Base-by-base conservation (phyloP, 2,329 filamentous ascomycete genomes). In the Fusarium camptoceras region DNA sequence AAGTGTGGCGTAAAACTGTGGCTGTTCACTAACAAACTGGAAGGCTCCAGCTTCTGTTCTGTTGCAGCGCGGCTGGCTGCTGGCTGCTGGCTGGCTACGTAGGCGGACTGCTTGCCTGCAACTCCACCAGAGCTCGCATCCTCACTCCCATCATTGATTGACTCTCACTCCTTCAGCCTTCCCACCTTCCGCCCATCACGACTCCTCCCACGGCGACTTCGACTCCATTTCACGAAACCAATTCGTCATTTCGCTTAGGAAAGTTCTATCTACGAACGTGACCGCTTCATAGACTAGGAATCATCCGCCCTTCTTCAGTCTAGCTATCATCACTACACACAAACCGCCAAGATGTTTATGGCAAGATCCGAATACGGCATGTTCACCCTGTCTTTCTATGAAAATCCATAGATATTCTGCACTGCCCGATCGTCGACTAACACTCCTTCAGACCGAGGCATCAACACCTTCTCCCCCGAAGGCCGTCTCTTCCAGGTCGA, bases 391-490 rank as follows among this genome's bases (percentile, higher is more conserved):
- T 54, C 58, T 71, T 42, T 77, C 58, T 25, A 53, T 28, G 18
- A 10, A n/a, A n/a, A 53, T 28, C n/a, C 4, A 9, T 24, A 20
- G 71, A 68, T 67, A 64, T 34, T 50, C 66, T 27, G 3, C 25
- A 18, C 7, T 31, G 22, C 28, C 20, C 14, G 5, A 48, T 22
- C 24, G 9, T 46, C n/a, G 22, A 37, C 75, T 77, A 68, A 77
- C 70, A 22, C 48, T 46, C 27, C 28, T 5, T 48, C 75, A 98
- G 94, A 98, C 87, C 94, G 95, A 83, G 95, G 95, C 79, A 98
- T 98, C 89, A 98, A 98, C 89, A 99, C 96, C 88, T 99, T 99
- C 89, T 99, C 96, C 77, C 96, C 96, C 67, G 96, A 99, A 89
- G 96, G 96, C 79, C 96, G 96, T 84, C 93, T 99, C 82, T 99